Conservation (phyloP, 768 basidiomycete genomes). For the Boletus subcaerulescens region DNA sequence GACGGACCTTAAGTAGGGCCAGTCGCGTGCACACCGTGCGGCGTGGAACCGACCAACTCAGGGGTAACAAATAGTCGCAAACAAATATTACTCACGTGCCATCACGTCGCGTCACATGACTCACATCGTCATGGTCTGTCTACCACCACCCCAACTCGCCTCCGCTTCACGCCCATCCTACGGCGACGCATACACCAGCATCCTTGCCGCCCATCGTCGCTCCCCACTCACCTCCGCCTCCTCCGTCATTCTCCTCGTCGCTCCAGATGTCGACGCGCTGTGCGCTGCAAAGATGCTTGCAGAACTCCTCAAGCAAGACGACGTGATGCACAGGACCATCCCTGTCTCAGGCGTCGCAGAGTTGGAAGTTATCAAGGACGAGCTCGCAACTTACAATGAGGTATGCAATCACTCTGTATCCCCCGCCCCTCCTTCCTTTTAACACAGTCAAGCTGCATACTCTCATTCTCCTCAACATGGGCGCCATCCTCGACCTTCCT, state of each 20-base stretch:
- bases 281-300: constrained; percentile 90
- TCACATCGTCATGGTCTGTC: constrained; percentile 50
- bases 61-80: constrained; percentile 19
- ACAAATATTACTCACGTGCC: constrained; percentile 16
- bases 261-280: constrained; percentile 89
- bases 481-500: constrained; percentile 81
- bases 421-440: neutral
- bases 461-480: constrained; percentile 89
- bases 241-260: constrained; percentile 81
- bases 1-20: constrained; percentile 28
- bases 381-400: constrained; percentile 64
- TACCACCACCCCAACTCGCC: constrained; percentile 69
- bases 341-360: constrained; percentile 87
- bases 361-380: constrained; percentile 60
- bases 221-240: constrained; percentile 77
- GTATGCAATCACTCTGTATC: constrained; percentile 37
- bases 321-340: constrained; percentile 84
- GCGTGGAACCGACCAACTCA: constrained; percentile 9
- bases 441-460: constrained; percentile 64
- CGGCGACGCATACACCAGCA: constrained; percentile 66
- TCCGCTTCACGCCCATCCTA: constrained; percentile 61
- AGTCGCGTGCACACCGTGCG: constrained; percentile 31
- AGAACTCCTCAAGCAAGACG: constrained; percentile 88
- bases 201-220: constrained; percentile 68
- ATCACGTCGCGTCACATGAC: neutral